A percentile compares a stretch with the other conserved stretches of the same genome.
Evolutionary conservation across 352 stramenopile species (phyloP).

Genomic region (Lagenidium giganteum): DNA sequence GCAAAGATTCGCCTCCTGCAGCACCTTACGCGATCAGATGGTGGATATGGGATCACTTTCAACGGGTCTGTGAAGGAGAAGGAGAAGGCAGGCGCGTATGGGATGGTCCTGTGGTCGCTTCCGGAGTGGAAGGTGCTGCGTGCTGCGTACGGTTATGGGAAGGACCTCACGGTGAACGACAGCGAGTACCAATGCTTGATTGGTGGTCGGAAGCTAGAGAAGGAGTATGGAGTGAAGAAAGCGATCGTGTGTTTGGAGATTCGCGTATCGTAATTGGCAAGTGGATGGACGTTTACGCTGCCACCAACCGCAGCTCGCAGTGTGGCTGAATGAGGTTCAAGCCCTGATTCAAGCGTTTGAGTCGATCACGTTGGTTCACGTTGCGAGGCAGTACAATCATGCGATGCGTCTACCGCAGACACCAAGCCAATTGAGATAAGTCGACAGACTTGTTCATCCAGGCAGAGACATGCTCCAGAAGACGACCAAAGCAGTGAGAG

Average conservation of each 20-base stretch:
- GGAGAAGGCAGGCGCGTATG: not conserved
- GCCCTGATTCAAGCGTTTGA: not conserved
- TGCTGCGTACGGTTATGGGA: not conserved
- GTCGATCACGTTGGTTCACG: not conserved
- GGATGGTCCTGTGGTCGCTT: constrained; percentile 9
- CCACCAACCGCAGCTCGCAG: not conserved
- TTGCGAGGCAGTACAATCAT: constrained; percentile 3
- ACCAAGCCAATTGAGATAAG: no score
- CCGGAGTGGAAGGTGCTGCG: constrained; percentile 5
- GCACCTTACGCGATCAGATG: not conserved
- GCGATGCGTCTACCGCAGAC: no score
- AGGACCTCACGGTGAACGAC: constrained; percentile 15
- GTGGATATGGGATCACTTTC: constrained; percentile 1
- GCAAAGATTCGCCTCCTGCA: constrained; percentile 5
- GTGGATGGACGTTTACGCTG: not conserved
- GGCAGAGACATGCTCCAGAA: constrained; percentile 5
- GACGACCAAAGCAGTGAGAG: constrained; percentile 3
- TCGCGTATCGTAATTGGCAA: constrained; percentile 5
- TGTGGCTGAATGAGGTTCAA: not conserved
- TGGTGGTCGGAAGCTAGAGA: not conserved
- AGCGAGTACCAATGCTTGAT: constrained; percentile 17
- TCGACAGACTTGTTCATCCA: constrained; percentile 3
- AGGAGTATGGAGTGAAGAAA: not conserved
- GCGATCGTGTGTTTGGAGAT: no score
- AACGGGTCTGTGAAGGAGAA: constrained; percentile 3